phyloP scores from a whole-genome alignment of 2,329 filamentous ascomycete genomes.

The Claviceps humidiphila region DNA sequence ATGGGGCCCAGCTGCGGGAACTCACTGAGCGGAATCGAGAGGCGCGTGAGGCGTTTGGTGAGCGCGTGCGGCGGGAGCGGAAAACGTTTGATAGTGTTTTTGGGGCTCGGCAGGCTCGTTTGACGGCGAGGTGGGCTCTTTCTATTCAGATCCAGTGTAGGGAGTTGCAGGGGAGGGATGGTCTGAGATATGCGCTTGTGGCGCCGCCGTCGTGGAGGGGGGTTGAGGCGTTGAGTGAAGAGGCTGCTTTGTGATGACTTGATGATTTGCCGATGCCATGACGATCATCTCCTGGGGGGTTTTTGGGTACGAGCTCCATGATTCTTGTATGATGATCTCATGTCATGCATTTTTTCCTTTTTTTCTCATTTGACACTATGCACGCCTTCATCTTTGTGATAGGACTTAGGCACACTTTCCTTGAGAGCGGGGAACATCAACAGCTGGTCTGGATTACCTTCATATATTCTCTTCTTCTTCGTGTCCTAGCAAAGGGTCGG shows the following conservation, averaged over 20 bases:
- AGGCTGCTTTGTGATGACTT: neutral
- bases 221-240: neutral
- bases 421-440: neutral
- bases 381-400: neutral
- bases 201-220: conserved; percentile 20
- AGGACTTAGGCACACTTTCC: neutral
- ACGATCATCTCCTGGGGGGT: too few species aligned
- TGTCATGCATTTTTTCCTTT: neutral
- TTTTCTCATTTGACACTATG: neutral
- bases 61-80: conserved; percentile 35
- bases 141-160: conserved; percentile 38
- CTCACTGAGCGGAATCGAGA: conserved; percentile 31
- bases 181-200: conserved; percentile 27
- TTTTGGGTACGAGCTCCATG: too few species aligned
- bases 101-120: conserved; percentile 26
- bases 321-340: neutral
- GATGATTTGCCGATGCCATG: neutral
- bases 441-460: neutral
- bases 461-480: neutral
- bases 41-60: conserved; percentile 35
- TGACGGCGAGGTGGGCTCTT: conserved; percentile 39
- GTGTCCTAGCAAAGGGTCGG: neutral
- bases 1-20: conserved; percentile 36
- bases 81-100: conserved; percentile 33
- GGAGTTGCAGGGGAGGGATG: conserved; percentile 34